phyloP scores from a whole-genome alignment of 495 filamentous ascomycete species.

The Talaromyces trachyspermus region DNA sequence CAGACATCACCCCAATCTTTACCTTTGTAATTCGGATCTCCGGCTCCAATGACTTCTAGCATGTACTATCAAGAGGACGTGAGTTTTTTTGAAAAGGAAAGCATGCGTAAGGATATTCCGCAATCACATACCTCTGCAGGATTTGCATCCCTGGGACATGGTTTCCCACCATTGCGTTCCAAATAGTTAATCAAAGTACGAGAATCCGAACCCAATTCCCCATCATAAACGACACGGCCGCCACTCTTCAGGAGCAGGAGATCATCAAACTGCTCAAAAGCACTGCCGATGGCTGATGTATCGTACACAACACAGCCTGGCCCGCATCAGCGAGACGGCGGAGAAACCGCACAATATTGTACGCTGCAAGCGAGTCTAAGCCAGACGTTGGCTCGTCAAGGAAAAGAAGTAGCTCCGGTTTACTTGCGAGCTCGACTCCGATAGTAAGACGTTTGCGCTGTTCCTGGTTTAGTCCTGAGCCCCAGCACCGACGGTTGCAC shows the following conservation, averaged over 20 bases:
- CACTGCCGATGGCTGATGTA: constrained; percentile 71
- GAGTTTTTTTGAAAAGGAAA: not conserved
- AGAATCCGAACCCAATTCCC: constrained; percentile 49
- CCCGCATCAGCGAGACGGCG: constrained; percentile 59
- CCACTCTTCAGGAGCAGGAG: constrained; percentile 62
- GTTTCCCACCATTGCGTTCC: constrained; percentile 51
- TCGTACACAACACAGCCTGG: constrained; percentile 68
- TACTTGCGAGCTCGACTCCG: constrained; percentile 61
- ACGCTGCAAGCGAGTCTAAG: constrained; percentile 59
- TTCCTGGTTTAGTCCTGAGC: constrained; percentile 50
- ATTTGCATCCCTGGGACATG: constrained; percentile 50
- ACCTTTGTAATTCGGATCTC: constrained; percentile 53
- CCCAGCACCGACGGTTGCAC: constrained; percentile 48
- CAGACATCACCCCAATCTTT: constrained; percentile 58
- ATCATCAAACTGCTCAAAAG: constrained; percentile 72
- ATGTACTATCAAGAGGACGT: constrained; percentile 47
- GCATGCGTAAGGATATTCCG: not conserved
- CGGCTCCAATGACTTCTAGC: constrained; percentile 59
- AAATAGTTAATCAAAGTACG: constrained; percentile 54
- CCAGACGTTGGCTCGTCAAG: constrained; percentile 74
- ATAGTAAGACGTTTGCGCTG: constrained; percentile 61
- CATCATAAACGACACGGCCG: constrained; percentile 67
- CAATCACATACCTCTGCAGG: constrained; percentile 46
- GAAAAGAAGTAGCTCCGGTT: constrained; percentile 61
- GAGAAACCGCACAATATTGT: constrained; percentile 58